A percentile compares a stretch with the other conserved stretches of the same genome.
These are phyloP conservation scores for Phaffomyces opuntiae DNA, from an alignment of 805 yeast genomes.

Conservation along the genomic window DNA sequence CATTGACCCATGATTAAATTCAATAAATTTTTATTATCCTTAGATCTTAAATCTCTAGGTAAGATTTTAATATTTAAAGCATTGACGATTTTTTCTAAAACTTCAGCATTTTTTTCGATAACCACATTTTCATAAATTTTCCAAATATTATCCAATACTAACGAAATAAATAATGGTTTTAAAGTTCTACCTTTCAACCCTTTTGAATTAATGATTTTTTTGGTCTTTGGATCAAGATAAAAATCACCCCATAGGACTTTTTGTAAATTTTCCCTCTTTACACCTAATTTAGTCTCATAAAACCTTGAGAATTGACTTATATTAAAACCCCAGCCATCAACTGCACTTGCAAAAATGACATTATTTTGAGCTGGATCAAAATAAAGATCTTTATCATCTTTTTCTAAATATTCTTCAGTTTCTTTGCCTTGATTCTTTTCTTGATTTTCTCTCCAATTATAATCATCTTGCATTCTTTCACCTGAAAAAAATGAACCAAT, in stretches of 20 bases:
- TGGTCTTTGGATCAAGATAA: constrained; percentile 83
- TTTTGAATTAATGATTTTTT: constrained; percentile 66
- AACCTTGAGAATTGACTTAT: constrained; percentile 82
- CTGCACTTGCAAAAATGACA: constrained; percentile 84
- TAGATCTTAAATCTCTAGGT: constrained; percentile 74
- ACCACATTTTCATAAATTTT: constrained; percentile 72
- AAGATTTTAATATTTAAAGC: constrained; percentile 61
- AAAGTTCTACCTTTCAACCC: constrained; percentile 52
- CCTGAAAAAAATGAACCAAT: constrained; percentile 91
- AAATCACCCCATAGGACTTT: constrained; percentile 96
- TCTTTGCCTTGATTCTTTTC: constrained; percentile 32
- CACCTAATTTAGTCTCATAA: constrained; percentile 78
- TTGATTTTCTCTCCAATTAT: constrained; percentile 62
- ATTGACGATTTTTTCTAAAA: constrained; percentile 64
- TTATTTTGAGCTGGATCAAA: constrained; percentile 84
- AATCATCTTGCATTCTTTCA: constrained; percentile 84
- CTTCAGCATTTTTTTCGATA: constrained; percentile 58
- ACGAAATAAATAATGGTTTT: constrained; percentile 81
- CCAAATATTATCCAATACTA: constrained; percentile 89
- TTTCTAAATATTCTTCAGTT: constrained; percentile 54
- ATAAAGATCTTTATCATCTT: constrained; percentile 74
- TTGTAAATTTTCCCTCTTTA: constrained; percentile 68
- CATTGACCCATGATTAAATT: constrained; percentile 79
- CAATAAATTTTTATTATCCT: constrained; percentile 60
- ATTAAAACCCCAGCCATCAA: constrained; percentile 98